phyloP scores from a whole-genome alignment of 169 alveolate genomes.

The Plasmodium inui region DNA sequence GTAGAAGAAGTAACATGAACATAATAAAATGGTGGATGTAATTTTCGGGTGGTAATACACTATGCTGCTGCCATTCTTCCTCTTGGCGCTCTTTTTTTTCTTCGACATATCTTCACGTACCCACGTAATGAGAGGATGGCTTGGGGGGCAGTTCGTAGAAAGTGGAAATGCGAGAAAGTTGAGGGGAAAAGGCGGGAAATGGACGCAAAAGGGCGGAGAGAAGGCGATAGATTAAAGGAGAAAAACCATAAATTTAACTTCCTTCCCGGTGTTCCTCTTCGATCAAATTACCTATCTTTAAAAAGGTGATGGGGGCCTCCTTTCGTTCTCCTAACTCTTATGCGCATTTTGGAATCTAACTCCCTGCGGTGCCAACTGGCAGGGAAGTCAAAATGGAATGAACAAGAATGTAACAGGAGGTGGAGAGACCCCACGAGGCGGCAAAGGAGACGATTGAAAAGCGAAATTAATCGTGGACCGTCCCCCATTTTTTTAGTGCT shows the following conservation, averaged over 20 bases:
- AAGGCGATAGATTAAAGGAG: too few species aligned
- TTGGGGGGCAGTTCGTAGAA: not conserved
- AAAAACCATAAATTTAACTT: not conserved
- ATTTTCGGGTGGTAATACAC: slow-evolving; percentile 45
- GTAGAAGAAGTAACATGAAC: slow-evolving; percentile 40
- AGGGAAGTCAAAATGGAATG: not conserved
- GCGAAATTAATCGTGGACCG: not conserved
- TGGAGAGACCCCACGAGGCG: not conserved
- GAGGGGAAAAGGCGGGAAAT: not conserved
- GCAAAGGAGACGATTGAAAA: not conserved
- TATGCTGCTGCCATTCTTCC: slow-evolving; percentile 17
- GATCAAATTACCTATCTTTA: not conserved
- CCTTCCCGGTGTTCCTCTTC: not conserved
- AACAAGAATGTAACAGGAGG: not conserved
- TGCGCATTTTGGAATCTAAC: not conserved
- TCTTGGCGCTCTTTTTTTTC: slow-evolving; percentile 49
- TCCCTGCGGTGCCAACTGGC: not conserved
- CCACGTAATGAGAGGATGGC: not conserved
- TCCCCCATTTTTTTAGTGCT: not conserved
- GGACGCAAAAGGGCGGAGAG: too few species aligned
- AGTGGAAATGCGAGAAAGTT: not conserved
- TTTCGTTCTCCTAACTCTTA: not conserved
- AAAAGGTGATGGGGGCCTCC: not conserved
- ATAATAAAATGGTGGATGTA: slow-evolving; percentile 13
- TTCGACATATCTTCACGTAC: slow-evolving; percentile 35